Percentiles rank a stretch among this genome's conserved stretches.
Conservation (phyloP, 2,329 filamentous ascomycete species). For the Domatiomyces catenatus region DNA sequence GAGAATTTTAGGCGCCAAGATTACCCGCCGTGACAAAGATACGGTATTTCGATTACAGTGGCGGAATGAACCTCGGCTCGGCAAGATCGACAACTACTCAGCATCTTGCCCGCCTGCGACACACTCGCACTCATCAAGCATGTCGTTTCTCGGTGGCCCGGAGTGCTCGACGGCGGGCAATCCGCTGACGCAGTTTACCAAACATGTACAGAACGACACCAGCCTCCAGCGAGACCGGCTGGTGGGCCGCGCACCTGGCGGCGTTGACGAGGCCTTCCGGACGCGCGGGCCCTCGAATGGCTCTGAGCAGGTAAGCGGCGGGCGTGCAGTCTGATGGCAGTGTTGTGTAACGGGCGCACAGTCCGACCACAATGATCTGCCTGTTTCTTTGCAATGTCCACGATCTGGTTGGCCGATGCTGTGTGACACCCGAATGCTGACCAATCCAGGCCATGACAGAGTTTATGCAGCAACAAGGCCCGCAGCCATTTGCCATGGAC, state of each 20-base stretch:
- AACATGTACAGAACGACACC: slow-evolving; percentile 93
- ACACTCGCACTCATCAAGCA: slow-evolving; percentile 24
- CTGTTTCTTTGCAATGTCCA: not conserved
- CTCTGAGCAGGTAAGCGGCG: slow-evolving; percentile 51
- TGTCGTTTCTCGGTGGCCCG: slow-evolving; percentile 92
- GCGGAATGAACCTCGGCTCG: not conserved
- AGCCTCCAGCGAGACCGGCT: slow-evolving; percentile 83
- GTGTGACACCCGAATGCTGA: slow-evolving; percentile 16
- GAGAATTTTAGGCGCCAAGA: not conserved
- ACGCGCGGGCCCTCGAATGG: slow-evolving; percentile 52
- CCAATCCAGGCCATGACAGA: slow-evolving; percentile 68
- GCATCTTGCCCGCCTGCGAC: not conserved
- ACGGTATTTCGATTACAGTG: not conserved
- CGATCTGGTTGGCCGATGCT: not conserved
- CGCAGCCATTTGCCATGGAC: slow-evolving; percentile 48
- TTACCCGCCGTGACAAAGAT: not conserved
- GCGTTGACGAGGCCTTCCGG: slow-evolving; percentile 61
- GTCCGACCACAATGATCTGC: not conserved
- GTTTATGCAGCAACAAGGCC: slow-evolving; percentile 60
- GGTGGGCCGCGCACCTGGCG: slow-evolving; percentile 56
- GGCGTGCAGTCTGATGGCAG: not conserved
- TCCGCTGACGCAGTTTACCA: slow-evolving; percentile 91
- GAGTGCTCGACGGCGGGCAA: slow-evolving; percentile 96
- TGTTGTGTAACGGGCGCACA: slow-evolving; percentile 1
- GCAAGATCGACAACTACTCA: no score